Conservation (phyloP, 78 protist genomes). For the Isochrysis galbana region DNA sequence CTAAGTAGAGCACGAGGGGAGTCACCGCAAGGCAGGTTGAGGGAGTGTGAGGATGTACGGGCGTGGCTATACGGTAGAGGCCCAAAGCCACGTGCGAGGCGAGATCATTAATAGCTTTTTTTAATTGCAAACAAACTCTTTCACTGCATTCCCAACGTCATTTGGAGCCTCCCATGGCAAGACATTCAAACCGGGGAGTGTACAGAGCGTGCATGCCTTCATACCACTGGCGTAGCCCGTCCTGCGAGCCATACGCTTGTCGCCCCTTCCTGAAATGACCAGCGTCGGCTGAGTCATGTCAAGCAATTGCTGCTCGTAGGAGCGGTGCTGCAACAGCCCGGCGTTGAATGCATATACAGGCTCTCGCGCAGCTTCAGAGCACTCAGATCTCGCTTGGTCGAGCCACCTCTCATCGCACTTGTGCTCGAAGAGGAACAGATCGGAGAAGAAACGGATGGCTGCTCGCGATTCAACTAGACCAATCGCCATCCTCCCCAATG, state of each 20-base stretch:
- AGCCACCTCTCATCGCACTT: neutral
- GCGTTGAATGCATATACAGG: neutral
- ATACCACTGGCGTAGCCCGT: neutral
- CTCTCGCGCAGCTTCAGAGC: neutral
- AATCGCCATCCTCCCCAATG: neutral
- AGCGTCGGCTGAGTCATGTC: neutral
- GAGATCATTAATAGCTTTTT: no score
- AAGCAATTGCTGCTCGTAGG: neutral
- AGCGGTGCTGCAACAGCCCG: neutral
- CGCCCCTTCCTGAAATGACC: neutral
- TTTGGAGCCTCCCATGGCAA: conserved; percentile 10
- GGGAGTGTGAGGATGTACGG: no score
- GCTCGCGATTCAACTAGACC: neutral
- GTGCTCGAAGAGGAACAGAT: neutral
- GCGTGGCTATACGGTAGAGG: no score
- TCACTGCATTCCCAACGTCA: no score
- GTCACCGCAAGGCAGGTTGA: no score
- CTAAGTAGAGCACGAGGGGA: no score
- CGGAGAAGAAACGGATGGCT: neutral
- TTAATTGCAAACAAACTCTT: no score
- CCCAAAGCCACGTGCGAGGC: no score
- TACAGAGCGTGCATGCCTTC: neutral
- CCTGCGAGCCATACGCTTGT: neutral
- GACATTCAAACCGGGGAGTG: neutral
- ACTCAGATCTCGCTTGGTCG: neutral